Base-by-base conservation (phyloP, 371 early-diverging fungal species). In the Syncephalis plumigaleata region DNA sequence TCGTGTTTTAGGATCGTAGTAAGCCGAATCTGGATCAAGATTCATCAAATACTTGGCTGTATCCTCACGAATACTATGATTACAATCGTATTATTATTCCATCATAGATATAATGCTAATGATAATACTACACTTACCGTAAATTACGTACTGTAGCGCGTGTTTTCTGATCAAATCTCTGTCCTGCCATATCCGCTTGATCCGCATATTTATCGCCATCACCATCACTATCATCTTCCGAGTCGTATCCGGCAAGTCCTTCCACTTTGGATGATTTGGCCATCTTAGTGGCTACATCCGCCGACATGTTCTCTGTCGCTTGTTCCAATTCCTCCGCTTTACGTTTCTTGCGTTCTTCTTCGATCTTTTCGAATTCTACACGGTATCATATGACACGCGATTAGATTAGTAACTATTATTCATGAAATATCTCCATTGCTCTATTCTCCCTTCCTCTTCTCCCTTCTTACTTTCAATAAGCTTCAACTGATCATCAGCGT, bases 1-100 rank as follows among this genome's bases (percentile, higher is more conserved):
- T 39, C 97, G 79, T 7, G 97, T 89, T 63, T 98, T 98, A 25
- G 98, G 98, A 66, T 98, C 95, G 59, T 98, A 98, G 68, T 90
- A 82, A 0, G 94, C 97, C 1, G 90, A 87, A 51, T 92, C 76
- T n/a, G 80, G 73, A 56, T 92, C 90, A 52, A 96, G 61, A 63
- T 96, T 94, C 46, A 81, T 71, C 45, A 98, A 68, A 59, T 98
- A 98, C 64, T 98, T 98, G 39, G 98, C 93, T 8, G 91, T 93
- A 66, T 98, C 98, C 70, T 98, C 98, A 61, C 98, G 89, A 61
- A 98, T 95, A 66, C 84, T 77, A 50, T 31, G 4, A 11, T 31
- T 31, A 11, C 31, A 31, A n/a, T n/a, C n/a, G n/a, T n/a, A n/a
- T n/a, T n/a, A n/a, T n/a, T n/a, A n/a, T n/a, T n/a, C n/a, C n/a